Base-by-base conservation (phyloP, 768 basidiomycete species). In the Pleurotus salmoneostramineus region DNA sequence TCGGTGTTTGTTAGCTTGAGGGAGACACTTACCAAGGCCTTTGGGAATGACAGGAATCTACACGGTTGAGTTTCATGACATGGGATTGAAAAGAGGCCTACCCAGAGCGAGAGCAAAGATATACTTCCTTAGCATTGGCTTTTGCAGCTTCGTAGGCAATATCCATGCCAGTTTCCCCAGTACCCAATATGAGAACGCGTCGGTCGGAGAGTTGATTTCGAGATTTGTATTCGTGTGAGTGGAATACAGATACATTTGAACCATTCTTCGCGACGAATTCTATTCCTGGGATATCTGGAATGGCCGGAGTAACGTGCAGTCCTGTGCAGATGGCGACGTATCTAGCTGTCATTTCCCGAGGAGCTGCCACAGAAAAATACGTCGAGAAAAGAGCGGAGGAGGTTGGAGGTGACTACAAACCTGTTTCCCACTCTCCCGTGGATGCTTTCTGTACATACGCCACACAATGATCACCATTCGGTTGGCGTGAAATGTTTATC, bases 151-250 rank as follows among this genome's bases (percentile, higher is more conserved):
- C 77, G 58, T 78, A 78, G 33, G 76, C 81, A 14, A 87, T 66
- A 61, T 87, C 84, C 80, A 83, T 81, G 2, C 83, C 83, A 4
- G 84, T 87, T 66, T 87, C 84, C 2, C 84, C 84, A 7, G 77
- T 80, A 0, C 84, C 84, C 14, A 85, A 71, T 21, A 87, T 74
- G 70, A 85, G 71, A 17, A 87, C 77, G 21, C 73, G 71, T 61
- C 77, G 74, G 27, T 74, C 77, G 11, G 59, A 46, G 7, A 85
- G 69, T 60, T 83, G 78, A 0, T 66, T 61, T 11, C 78, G 74
- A 4, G 65, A 63, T 62, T 84, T 84, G 71, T 85, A 85, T 36
- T 75, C 64, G 4, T 69, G 67, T 2, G 83, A 85, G 64, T 87
- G 84, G 54, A 80, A 74, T 1, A 72, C 71, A 17, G 57, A 60